phyloP scores from a whole-genome alignment of 768 basidiomycete species.

The Boletus subparvulus region DNA sequence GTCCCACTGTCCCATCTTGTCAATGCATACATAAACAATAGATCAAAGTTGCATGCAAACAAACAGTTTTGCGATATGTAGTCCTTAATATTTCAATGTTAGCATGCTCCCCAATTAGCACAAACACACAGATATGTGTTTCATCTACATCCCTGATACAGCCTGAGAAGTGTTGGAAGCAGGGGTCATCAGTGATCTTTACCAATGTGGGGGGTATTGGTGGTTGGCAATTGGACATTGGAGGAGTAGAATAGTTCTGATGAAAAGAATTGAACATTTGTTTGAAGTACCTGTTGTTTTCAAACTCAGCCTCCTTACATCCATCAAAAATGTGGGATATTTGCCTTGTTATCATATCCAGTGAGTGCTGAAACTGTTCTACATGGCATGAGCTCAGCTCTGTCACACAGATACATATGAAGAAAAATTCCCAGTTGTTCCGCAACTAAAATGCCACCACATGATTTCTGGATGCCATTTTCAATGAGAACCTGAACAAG shows the following conservation, averaged over 20 bases:
- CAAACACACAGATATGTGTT: neutral
- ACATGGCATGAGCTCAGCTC: no score
- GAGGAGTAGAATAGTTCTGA: neutral
- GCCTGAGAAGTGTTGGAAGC: neutral
- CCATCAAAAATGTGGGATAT: no score
- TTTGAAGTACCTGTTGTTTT: constrained; percentile 14
- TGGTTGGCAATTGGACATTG: neutral
- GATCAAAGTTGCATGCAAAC: constrained; percentile 16
- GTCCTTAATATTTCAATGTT: constrained; percentile 15
- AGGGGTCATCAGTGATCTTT: neutral
- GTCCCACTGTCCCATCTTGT: constrained; percentile 18
- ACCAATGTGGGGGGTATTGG: neutral
- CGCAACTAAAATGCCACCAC: no score
- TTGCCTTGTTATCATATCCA: no score
- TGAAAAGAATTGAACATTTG: constrained; percentile 7
- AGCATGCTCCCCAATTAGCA: neutral
- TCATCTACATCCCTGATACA: constrained; percentile 6
- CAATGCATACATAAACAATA: constrained; percentile 12
- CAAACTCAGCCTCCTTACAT: no score
- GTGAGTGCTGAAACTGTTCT: no score
- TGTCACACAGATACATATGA: no score
- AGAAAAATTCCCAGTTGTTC: no score
- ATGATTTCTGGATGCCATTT: no score
- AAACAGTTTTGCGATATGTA: constrained; percentile 21
- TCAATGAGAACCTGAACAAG: no score